Base-by-base conservation (phyloP, 2,329 filamentous ascomycete species). In the Aspergillus brunneoviolaceus region DNA sequence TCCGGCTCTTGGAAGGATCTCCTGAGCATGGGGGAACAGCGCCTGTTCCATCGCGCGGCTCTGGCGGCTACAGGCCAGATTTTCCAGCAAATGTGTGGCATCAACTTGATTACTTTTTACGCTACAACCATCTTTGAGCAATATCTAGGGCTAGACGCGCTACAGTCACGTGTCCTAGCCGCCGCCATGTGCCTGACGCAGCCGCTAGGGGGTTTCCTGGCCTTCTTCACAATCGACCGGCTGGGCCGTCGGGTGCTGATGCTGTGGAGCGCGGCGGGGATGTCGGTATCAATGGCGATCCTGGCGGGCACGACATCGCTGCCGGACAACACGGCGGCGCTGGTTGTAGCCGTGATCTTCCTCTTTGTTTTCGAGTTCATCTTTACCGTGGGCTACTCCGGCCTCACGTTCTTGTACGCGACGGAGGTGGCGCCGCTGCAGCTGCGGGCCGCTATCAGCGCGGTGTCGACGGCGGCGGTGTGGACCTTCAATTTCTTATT, bases 321-420 rank as follows among this genome's bases (percentile, higher is more conserved):
- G 33, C 54, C 53, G 0, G 69, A 72, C 14, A 82, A 83, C 70
- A 75, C 74, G 2, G 60, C 75, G 1, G 79, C 84, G 2, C 78
- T 82, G 61, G 80, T 85, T 48, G 80, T 78, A 0, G 82, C 82
- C 0, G 82, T 81, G 0, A 78, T 83, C 62, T 85, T 85, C 70
- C 79, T 87, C 52, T 87, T 84, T 71, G 70, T 85, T 51, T 87
- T 84, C 76, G 84, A 86, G 72, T 84, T 82, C 65, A 86, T 87
- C 72, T 82, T 85, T 49, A 83, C 82, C 0, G 82, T 86, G 59
- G 85, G 84, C 0, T 86, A 85, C 73, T 76, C 85, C 0, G 84
- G 85, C 1, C 80, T 83, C 33, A 86, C 85, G 65, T 87, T 86
- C 73, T 75, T 87, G 21, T 87, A 87, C 72, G 84, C 83, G 60